phyloP scores from a whole-genome alignment of 495 filamentous ascomycete species.

The Sabuloglossum arenarium region DNA sequence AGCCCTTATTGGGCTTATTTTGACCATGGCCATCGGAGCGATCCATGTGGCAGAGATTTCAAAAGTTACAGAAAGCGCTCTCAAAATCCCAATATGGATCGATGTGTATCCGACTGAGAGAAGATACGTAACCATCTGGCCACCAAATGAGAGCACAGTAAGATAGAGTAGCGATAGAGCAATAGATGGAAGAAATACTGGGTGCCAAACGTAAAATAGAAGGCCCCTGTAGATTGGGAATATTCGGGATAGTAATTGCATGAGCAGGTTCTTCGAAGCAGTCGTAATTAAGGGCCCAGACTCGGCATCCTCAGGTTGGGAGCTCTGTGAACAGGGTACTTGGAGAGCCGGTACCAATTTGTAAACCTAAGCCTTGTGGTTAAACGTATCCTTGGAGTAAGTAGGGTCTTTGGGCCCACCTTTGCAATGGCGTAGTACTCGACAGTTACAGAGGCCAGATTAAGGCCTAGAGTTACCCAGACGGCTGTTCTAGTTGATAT shows the following conservation, averaged over 20 bases:
- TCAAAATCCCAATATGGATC: slow-evolving; percentile 18
- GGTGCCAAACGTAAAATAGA: slow-evolving; percentile 14
- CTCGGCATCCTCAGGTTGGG: neutral
- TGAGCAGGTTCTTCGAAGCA: neutral
- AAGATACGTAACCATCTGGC: slow-evolving; percentile 24
- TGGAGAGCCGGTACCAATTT: slow-evolving; percentile 19
- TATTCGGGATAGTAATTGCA: neutral
- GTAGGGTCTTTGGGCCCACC: slow-evolving; percentile 12
- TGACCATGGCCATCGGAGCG: slow-evolving; percentile 26
- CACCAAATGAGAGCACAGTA: slow-evolving; percentile 22
- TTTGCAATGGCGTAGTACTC: slow-evolving; percentile 38
- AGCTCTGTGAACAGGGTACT: slow-evolving; percentile 7
- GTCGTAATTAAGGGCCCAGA: neutral
- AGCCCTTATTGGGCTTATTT: slow-evolving; percentile 32
- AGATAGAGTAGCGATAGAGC: slow-evolving; percentile 20
- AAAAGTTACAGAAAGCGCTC: slow-evolving; percentile 18
- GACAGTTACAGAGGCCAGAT: slow-evolving; percentile 20
- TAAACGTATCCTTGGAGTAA: neutral
- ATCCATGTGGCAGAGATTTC: slow-evolving; percentile 31
- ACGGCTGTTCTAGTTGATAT: slow-evolving; percentile 19
- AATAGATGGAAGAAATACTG: slow-evolving; percentile 19
- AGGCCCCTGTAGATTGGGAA: neutral
- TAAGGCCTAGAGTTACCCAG: slow-evolving; percentile 18
- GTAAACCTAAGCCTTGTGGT: slow-evolving; percentile 18
- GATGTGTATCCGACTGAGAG: slow-evolving; percentile 17